phyloP scores from a whole-genome alignment of 306 rosid species.

The Arachis hypogaea region DNA sequence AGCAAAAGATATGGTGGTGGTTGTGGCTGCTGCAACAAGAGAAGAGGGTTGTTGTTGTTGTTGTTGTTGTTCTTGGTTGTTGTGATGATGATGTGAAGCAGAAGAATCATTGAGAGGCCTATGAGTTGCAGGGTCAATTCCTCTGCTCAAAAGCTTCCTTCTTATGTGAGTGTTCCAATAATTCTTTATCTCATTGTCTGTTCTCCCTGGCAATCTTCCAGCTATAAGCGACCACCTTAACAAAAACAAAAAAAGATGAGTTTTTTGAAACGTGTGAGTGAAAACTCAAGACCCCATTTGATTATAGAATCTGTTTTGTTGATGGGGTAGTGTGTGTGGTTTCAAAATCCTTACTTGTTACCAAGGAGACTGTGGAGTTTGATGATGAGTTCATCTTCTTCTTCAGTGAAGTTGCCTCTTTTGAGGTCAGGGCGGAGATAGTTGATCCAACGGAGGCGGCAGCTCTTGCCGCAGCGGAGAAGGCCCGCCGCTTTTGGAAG shows the following conservation, averaged over 20 bases:
- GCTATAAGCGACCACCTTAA: conserved; percentile 94
- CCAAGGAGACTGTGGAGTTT: conserved; percentile 98
- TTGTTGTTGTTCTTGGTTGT: neutral
- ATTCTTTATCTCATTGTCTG: conserved; percentile 97
- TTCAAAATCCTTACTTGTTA: conserved; percentile 65
- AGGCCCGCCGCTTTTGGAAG: conserved; percentile 98
- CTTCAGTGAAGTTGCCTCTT: conserved; percentile 91
- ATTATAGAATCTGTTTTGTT: neutral
- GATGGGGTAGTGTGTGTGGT: neutral
- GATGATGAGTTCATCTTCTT: conserved; percentile 97
- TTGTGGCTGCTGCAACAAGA: neutral
- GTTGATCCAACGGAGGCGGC: conserved; percentile 96
- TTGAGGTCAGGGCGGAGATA: conserved; percentile 98
- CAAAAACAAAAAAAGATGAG: neutral
- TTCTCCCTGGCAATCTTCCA: conserved; percentile 91
- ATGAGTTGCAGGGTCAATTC: conserved; percentile 94
- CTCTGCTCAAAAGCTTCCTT: conserved; percentile 90
- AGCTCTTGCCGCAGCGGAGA: conserved; percentile 96
- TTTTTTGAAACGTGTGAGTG: neutral
- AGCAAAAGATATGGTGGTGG: conserved; percentile 62
- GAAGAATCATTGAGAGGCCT: conserved; percentile 58
- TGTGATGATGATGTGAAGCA: conserved; percentile 36
- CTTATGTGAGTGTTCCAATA: conserved; percentile 98
- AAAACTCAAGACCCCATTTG: neutral
- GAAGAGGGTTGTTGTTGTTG: conserved; percentile 31